phyloP scores from a whole-genome alignment of 2,329 filamentous ascomycete species.

The Calonectria hongkongensis region DNA sequence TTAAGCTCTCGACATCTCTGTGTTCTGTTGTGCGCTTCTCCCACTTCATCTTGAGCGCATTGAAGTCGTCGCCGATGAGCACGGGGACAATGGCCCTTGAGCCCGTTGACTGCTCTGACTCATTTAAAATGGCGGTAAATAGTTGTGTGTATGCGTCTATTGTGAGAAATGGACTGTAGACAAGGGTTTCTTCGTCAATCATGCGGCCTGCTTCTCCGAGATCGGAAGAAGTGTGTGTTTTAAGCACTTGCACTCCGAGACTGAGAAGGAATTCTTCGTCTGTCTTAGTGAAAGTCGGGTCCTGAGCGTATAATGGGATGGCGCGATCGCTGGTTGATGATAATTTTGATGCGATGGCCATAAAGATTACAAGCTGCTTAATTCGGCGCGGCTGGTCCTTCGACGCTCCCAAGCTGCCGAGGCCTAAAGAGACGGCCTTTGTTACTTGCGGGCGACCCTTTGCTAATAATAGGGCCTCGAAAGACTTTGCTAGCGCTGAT shows the following conservation, averaged over 20 bases:
- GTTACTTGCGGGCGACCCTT: conserved; percentile 47
- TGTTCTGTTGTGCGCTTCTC: conserved; percentile 50
- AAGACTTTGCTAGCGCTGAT: conserved; percentile 41
- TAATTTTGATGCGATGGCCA: conserved; percentile 45
- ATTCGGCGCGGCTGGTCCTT: conserved; percentile 51
- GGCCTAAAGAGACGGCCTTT: conserved; percentile 46
- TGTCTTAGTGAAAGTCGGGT: conserved; percentile 48
- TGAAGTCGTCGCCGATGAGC: conserved; percentile 53
- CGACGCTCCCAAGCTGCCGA: conserved; percentile 47
- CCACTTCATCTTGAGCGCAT: conserved; percentile 51
- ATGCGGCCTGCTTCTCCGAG: conserved; percentile 49
- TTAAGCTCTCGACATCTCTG: conserved; percentile 48
- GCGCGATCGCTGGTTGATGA: background rate
- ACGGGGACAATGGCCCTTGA: conserved; percentile 37
- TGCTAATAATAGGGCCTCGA: conserved; percentile 46
- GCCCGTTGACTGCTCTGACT: background rate
- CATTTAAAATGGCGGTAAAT: conserved; percentile 29
- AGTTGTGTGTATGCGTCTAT: conserved; percentile 48
- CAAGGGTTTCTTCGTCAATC: conserved; percentile 48
- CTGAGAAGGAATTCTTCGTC: conserved; percentile 47
- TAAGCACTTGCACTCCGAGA: conserved; percentile 45
- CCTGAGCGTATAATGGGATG: conserved; percentile 47
- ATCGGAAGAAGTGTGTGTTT: conserved; percentile 44
- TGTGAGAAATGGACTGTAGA: conserved; percentile 53
- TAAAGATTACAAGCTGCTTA: conserved; percentile 51